Base-by-base conservation (phyloP, 2,329 filamentous ascomycete species). In the Aureobasidium sp. region DNA sequence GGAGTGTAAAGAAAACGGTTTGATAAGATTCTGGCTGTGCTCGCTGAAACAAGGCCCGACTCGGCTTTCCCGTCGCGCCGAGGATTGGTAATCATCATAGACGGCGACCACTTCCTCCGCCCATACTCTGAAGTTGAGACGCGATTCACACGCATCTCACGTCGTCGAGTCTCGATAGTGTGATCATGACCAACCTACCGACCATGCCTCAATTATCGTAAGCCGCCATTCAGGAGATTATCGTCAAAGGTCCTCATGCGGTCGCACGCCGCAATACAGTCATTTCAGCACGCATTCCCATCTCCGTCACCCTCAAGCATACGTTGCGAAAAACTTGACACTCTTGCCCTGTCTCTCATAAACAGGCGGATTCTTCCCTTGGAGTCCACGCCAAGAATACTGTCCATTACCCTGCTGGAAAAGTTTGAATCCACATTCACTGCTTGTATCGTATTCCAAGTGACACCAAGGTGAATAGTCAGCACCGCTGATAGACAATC, bases 401-500 rank as follows among this genome's bases (percentile, higher is more conserved):
- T 69, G 67, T 20, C 66, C 65, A 2, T 60, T 46, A 9, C 67
- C 67, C 41, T 66, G 63, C 50, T 69, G 67, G 48, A 60, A 69
- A 32, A 69, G 51, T 34, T 61, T 60, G 50, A 62, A 61, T 48
- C 43, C 36, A 26, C 12, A 34, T 3, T 29, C 44, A n/a, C 36
- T 24, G 64, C 34, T 37, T 57, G 48, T 62, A 6, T 39, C 9
- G 48, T 63, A 67, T 53, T 68, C 67, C 41, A 69, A 59, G 63
- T 69, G 67, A 39, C 67, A 69, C 44, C 67, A 67, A 36, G 67
- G 67, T 29, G 65, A 61, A 34, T 66, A 67, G 41, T 69, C 67
- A 13, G 53, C 48, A 0, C 67, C 67, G 0, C 56, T 24, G 27
- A 68, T 67, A 9, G 64, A 52, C 13, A 68, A 12, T 1, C 67